Evolutionary conservation across 2,329 filamentous ascomycete species (phyloP).

Genomic region (Ceratocystis variospora): DNA sequence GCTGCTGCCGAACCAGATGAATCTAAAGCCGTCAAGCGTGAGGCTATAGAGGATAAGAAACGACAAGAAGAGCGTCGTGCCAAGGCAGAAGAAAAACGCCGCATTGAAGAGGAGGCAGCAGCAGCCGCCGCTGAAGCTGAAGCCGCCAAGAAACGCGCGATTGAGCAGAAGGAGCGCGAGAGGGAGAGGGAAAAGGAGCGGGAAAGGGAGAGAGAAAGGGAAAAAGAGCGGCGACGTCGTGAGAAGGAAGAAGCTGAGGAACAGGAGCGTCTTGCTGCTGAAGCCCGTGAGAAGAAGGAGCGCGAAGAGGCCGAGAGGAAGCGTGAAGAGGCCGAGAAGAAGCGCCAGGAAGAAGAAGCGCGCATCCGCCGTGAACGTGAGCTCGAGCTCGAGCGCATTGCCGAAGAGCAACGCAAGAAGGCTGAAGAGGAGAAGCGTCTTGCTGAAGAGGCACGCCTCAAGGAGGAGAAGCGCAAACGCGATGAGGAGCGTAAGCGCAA

Average conservation of each 20-base stretch:
- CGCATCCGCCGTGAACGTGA: conserved; percentile 8
- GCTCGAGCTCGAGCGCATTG: conserved; percentile 9
- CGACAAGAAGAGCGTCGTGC: conserved; percentile 22
- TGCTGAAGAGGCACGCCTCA: conserved; percentile 23
- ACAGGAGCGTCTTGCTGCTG: conserved; percentile 11
- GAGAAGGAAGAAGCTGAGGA: conserved; percentile 19
- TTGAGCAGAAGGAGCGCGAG: conserved; percentile 26
- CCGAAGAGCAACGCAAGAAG: conserved; percentile 23
- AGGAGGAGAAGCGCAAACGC: conserved; percentile 27
- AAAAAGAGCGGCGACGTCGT: conserved; percentile 14
- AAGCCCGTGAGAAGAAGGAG: conserved; percentile 20
- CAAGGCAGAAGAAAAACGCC: conserved; percentile 21
- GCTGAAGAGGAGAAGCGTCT: conserved; percentile 25
- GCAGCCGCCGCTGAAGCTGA: conserved; percentile 15
- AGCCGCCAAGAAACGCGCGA: conserved; percentile 21
- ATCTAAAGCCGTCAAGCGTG: conserved; percentile 26
- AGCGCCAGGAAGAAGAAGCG: conserved; percentile 19
- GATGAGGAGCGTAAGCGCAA: conserved; percentile 29
- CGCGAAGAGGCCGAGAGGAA: conserved; percentile 27
- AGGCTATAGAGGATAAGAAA: conserved; percentile 25
- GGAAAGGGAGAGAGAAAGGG: conserved; percentile 16
- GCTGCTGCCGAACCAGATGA: conserved; percentile 28
- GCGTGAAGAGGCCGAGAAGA: conserved; percentile 27
- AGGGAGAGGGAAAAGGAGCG: conserved; percentile 23
- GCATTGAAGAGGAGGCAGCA: conserved; percentile 16